Conservation (phyloP, 2,329 filamentous ascomycete genomes). For the Biscogniauxia sp. region DNA sequence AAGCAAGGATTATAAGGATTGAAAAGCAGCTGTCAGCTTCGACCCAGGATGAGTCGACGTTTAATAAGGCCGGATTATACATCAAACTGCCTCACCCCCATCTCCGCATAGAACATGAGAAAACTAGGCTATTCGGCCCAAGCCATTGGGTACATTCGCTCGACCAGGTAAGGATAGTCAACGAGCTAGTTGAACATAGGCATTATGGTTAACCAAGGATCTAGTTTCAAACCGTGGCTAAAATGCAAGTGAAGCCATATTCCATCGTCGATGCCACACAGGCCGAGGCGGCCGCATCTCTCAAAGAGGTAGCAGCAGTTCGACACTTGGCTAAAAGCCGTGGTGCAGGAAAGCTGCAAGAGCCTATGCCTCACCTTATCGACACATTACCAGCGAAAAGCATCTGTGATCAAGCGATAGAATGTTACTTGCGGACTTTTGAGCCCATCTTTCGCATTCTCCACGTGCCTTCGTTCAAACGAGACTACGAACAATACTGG, state of each 20-base stretch:
- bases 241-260: constrained; percentile 16
- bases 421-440: constrained; percentile 24
- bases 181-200: not conserved
- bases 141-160: constrained; percentile 23
- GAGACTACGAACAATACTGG: constrained; percentile 23
- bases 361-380: constrained; percentile 13
- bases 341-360: constrained; percentile 11
- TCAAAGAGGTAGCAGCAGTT: constrained; percentile 11
- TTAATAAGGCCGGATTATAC: constrained; percentile 2
- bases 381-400: constrained; percentile 16
- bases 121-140: constrained; percentile 23
- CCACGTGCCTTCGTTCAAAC: constrained; percentile 23
- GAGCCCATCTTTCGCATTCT: constrained; percentile 26
- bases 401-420: constrained; percentile 19
- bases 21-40: constrained; percentile 10
- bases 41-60: not conserved
- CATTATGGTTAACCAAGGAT: constrained; percentile 3
- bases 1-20: constrained; percentile 11
- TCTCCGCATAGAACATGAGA: constrained; percentile 18
- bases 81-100: constrained; percentile 17
- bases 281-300: constrained; percentile 2
- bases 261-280: constrained; percentile 10
- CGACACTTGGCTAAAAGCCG: constrained; percentile 15
- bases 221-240: constrained; percentile 17
- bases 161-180: constrained; percentile 12